Base-by-base conservation (phyloP, 2,329 filamentous ascomycete genomes). In the Didymella keratinophila region DNA sequence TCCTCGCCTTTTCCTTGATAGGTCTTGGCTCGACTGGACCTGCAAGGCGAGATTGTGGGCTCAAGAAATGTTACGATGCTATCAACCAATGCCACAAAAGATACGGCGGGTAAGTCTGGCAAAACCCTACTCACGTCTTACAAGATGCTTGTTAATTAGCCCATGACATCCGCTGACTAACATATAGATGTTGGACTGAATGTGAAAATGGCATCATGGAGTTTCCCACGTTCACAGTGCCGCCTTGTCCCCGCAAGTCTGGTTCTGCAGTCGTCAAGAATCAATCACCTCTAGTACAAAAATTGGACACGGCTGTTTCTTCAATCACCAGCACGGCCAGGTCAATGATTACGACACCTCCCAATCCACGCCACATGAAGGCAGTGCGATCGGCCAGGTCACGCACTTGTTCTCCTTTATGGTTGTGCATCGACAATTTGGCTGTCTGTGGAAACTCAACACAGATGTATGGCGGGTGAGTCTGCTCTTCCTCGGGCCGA, bases 21-120 rank as follows among this genome's bases (percentile, higher is more conserved):
- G 44, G 45, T 7, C 16, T 61, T 10, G 52, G 44, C 1, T 18
- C 62, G 16, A 59, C 63, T 18, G 53, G 62, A 2, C 66, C 65
- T 3, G 66, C 56, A 10, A 62, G 60, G 45, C 65, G 57, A 30
- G 53, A 62, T 32, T 71, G 70, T 43, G 62, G 61, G 25, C 21
- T 59, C 20, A 43, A 36, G 28, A 63, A 65, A 42, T 68, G 68
- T n/a, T 66, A 64, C 49, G 43, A 59, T 16, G 36, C 58, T n/a
- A 62, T 62, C 1, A 69, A 72, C 48, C 54, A 58, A 10, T 72
- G 70, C 37, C 60, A 58, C 23, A 43, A 53, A 43, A 21, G 43
- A n/a, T 71, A 66, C 48, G 62, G 68, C 28, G 68, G 62, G 70
- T 69, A 60, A 28, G 65, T 56, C 2, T 23, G 2, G 16, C 16